Percentiles rank a stretch among this genome's conserved stretches.
These are phyloP conservation scores for Edaphochlamys debaryana DNA, from an alignment of 139 green algal genomes.

Conservation along the genomic window DNA sequence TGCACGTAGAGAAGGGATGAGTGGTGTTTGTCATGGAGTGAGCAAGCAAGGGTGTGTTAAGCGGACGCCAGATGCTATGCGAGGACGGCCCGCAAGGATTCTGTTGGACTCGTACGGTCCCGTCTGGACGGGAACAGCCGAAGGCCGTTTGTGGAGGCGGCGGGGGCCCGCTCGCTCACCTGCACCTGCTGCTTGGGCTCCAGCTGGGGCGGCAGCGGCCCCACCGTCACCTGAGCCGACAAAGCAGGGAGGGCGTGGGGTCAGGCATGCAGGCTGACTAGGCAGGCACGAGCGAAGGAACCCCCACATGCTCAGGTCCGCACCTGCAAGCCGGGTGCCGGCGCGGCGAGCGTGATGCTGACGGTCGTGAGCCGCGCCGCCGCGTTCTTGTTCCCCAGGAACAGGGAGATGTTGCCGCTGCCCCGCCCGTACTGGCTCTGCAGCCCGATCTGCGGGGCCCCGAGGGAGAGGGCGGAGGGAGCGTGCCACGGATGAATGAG, in stretches of 20 bases:
- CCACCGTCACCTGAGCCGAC: slow-evolving; percentile 3
- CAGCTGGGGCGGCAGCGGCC: slow-evolving; percentile 40
- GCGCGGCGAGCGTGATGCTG: slow-evolving; percentile 30
- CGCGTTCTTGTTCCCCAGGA: slow-evolving; percentile 91
- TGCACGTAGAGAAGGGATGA: too few relatives aligned
- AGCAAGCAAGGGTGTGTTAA: too few relatives aligned
- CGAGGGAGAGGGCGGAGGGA: too few relatives aligned
- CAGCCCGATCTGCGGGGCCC: slow-evolving; percentile 92
- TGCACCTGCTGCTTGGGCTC: slow-evolving; percentile 70
- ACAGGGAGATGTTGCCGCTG: slow-evolving; percentile 77
- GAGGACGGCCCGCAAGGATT: too few relatives aligned
- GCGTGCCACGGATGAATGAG: too few relatives aligned
- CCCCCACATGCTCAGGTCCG: not conserved
- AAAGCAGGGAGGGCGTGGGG: not conserved
- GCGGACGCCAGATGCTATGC: too few relatives aligned
- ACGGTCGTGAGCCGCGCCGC: slow-evolving; percentile 49
- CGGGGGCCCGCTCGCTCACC: too few relatives aligned
- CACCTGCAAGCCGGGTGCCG: slow-evolving; percentile 43
- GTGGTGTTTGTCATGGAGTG: too few relatives aligned
- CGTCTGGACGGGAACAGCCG: too few relatives aligned
- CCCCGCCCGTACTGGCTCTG: slow-evolving; percentile 75
- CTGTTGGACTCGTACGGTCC: too few relatives aligned
- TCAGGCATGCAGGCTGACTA: not conserved
- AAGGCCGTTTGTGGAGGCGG: too few relatives aligned
- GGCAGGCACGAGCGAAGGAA: not conserved